These are phyloP conservation scores for Fusarium miscanthi DNA, from an alignment of 2,329 filamentous ascomycete genomes.

Conservation along the genomic window DNA sequence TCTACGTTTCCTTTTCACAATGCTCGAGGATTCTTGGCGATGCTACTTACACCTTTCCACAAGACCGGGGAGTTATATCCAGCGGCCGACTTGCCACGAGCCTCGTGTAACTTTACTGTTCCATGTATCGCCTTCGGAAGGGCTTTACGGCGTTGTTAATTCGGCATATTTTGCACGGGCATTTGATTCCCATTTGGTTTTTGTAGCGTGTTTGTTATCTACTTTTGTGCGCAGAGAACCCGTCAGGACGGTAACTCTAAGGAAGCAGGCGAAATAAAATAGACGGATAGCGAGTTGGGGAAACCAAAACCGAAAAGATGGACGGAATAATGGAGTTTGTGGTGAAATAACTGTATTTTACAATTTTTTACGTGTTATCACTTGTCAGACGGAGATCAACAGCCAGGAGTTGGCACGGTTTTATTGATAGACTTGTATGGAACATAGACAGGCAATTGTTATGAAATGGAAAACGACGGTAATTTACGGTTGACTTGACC, in stretches of 20 bases:
- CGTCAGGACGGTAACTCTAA: constrained; percentile 26
- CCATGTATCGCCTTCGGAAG: constrained; percentile 16
- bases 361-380: constrained; percentile 9
- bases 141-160: constrained; percentile 28
- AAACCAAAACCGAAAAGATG: constrained; percentile 25
- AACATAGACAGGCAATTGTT: constrained; percentile 25
- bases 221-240: constrained; percentile 14
- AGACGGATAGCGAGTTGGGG: constrained; percentile 26
- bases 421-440: constrained; percentile 33
- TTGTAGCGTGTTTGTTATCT: constrained; percentile 28
- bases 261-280: constrained; percentile 28
- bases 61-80: constrained; percentile 24
- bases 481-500: not conserved
- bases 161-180: constrained; percentile 20
- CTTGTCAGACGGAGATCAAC: constrained; percentile 8
- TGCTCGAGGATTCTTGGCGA: constrained; percentile 22
- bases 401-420: not conserved
- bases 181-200: constrained; percentile 22
- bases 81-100: constrained; percentile 8
- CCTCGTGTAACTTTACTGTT: constrained; percentile 33
- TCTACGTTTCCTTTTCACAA: not conserved
- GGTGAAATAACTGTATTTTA: constrained; percentile 25
- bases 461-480: constrained; percentile 8
- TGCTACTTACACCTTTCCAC: constrained; percentile 8
- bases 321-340: constrained; percentile 21